These are phyloP conservation scores for Rhizophlyctis rosea DNA, from an alignment of 192 early-diverging fungal genomes.

Conservation along the genomic window DNA sequence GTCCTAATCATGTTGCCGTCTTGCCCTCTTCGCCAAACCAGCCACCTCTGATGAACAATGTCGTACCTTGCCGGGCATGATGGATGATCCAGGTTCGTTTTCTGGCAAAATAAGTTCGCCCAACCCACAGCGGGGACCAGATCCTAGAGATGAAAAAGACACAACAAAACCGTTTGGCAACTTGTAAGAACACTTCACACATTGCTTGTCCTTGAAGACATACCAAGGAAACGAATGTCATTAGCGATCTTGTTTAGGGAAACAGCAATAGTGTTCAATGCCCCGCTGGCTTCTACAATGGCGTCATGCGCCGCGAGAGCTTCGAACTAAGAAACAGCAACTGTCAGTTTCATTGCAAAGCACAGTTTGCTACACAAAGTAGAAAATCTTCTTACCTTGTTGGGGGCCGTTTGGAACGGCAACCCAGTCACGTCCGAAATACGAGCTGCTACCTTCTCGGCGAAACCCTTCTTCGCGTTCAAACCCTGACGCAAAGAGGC, in stretches of 20 bases:
- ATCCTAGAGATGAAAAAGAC: conserved; percentile 29
- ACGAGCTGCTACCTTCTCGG: conserved; percentile 81
- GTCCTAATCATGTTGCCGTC: no score
- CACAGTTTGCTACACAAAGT: background rate
- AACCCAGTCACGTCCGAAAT: conserved; percentile 85
- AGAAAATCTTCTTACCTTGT: conserved; percentile 63
- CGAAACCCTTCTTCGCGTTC: conserved; percentile 93
- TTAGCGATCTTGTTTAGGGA: conserved; percentile 99
- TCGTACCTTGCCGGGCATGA: conserved; percentile 92
- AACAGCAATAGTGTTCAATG: conserved; percentile 90
- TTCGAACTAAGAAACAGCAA: conserved; percentile 68
- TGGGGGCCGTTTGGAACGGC: conserved; percentile 92
- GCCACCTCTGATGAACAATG: background rate
- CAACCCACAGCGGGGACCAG: conserved; percentile 96
- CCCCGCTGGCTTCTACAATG: conserved; percentile 92
- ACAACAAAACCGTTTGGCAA: no score
- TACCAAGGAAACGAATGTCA: conserved; percentile 91
- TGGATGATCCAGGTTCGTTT: conserved; percentile 99
- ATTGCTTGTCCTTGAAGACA: background rate
- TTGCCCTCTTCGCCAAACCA: background rate
- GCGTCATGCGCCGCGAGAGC: conserved; percentile 98
- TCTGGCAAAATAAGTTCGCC: conserved; percentile 95
- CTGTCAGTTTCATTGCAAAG: background rate
- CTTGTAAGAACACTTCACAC: no score
- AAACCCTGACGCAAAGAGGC: conserved; percentile 53